Evolutionary conservation across 176 grass and related monocot genomes (phyloP), one percentile per base, ranked within the genome.

Genomic region (Triticum timopheevii): DNA sequence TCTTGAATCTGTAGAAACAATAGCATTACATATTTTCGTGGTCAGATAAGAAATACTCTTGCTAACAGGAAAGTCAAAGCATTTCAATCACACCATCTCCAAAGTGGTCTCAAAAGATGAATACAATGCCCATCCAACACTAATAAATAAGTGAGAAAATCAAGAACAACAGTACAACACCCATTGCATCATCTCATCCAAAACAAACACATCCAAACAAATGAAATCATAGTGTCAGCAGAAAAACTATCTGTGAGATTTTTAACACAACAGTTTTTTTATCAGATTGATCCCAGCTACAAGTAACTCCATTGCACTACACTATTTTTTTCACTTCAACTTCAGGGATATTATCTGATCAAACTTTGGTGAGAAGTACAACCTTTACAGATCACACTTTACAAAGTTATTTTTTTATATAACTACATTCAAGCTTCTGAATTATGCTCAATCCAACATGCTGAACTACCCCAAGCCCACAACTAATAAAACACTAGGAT

Each of bases 51-150:
- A 20, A 7, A 50, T 65, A 50, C 2, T 34, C 52, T 64, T 15
- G 28, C 66, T 35, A 24, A 65, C 54, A 58, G 3, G 52, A 73
- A 17, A 52, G 10, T 45, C 68, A 35, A 25, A 63, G 73, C 38
- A 8, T 63, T 10, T 20, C 9, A 80, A 33, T 44, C 17, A 86
- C 33, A 83, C 10, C 8, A 59, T 73, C 35, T 42, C 13, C 13
- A 3, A 81, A 68, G 10, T 40, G 25, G 19, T 31, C 12, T 38
- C 36, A 25, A 19, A 59, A 33, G 47, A 69, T 35, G 5, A 42
- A 72, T 45, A 42, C 22, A 72, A 25, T 24, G 36, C 62, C 36
- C 79, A 75, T 78, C 86, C 39, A 71, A 47, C 47, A 71, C 12
- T n/a, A 79, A 3, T 20, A 76, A 66, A 73, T 10, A 42, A 4